Evolutionary conservation across 2,329 filamentous ascomycete species (phyloP).

Genomic region (Phaeoacremonium minimum): DNA sequence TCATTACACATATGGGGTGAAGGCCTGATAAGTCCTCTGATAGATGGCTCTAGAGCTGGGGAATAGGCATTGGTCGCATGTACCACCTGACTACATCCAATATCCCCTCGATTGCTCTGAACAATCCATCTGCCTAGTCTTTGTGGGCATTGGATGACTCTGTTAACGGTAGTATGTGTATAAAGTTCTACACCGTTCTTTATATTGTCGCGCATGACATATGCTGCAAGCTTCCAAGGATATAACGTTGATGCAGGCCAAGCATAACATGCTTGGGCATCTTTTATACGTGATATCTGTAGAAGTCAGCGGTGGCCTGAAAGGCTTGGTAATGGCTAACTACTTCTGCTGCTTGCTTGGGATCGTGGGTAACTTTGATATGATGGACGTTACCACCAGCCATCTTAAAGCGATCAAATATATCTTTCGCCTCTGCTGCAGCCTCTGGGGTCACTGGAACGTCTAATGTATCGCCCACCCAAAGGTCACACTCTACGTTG

Average conservation of each 20-base stretch:
- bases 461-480: slow-evolving; percentile 14
- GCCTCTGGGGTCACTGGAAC: slow-evolving; percentile 10
- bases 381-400: slow-evolving; percentile 11
- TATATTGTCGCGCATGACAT: slow-evolving; percentile 8
- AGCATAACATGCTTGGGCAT: slow-evolving; percentile 9
- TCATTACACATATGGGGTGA: slow-evolving; percentile 15
- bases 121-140: slow-evolving; percentile 5
- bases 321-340: too few relatives aligned
- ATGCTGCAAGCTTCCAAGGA: slow-evolving; percentile 10
- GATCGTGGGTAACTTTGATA: slow-evolving; percentile 11
- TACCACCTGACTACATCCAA: slow-evolving; percentile 9
- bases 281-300: slow-evolving; percentile 7
- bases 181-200: slow-evolving; percentile 9
- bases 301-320: too few relatives aligned
- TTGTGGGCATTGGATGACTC: background rate
- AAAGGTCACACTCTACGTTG: slow-evolving; percentile 12
- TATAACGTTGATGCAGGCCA: slow-evolving; percentile 12
- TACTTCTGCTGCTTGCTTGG: slow-evolving; percentile 7
- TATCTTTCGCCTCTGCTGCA: slow-evolving; percentile 3
- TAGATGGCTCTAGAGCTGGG: slow-evolving; percentile 11
- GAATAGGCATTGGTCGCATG: slow-evolving; percentile 12
- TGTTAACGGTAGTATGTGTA: slow-evolving; percentile 7
- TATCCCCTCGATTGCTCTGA: slow-evolving; percentile 6
- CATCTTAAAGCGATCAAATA: slow-evolving; percentile 2
- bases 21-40: slow-evolving; percentile 11